phyloP scores from a whole-genome alignment of 768 basidiomycete genomes.

The Russula earlei region DNA sequence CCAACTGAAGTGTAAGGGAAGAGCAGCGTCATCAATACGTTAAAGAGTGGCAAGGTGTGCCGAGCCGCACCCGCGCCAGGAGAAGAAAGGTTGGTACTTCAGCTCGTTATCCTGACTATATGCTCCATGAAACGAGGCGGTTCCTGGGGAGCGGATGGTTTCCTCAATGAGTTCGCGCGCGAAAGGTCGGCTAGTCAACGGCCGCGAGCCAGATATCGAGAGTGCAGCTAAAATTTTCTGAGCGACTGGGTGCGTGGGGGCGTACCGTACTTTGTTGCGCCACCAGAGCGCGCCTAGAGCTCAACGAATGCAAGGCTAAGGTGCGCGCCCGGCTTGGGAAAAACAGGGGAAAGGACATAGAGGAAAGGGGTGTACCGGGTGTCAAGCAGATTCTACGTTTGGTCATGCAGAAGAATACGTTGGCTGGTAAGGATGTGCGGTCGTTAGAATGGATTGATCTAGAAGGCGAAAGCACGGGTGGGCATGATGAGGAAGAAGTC shows the following conservation, averaged over 20 bases:
- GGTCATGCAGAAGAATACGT: slow-evolving; percentile 83
- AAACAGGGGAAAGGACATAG: slow-evolving; percentile 31
- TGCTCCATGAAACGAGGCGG: slow-evolving; percentile 18
- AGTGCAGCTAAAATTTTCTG: slow-evolving; percentile 89
- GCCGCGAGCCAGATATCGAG: slow-evolving; percentile 90
- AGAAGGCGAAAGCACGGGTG: slow-evolving; percentile 24
- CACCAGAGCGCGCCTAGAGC: slow-evolving; percentile 71
- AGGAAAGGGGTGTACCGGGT: slow-evolving; percentile 36
- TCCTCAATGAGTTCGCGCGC: slow-evolving; percentile 80
- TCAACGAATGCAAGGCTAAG: slow-evolving; percentile 52
- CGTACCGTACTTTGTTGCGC: slow-evolving; percentile 92
- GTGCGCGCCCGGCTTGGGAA: slow-evolving; percentile 33
- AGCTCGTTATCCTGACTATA: too few relatives aligned
- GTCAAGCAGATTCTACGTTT: slow-evolving; percentile 82
- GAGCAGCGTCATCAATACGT: slow-evolving; percentile 94
- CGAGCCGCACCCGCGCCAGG: slow-evolving; percentile 93
- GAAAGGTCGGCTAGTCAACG: slow-evolving; percentile 86
- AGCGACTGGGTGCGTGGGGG: slow-evolving; percentile 97
- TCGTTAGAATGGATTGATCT: slow-evolving; percentile 45
- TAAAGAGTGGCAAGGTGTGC: slow-evolving; percentile 97
- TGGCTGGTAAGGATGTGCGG: slow-evolving; percentile 74
- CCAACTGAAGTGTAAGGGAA: slow-evolving; percentile 99
- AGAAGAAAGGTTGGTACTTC: slow-evolving; percentile 59
- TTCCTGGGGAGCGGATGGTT: slow-evolving; percentile 63
- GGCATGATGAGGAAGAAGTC: slow-evolving; percentile 24